phyloP scores from a whole-genome alignment of 495 filamentous ascomycete species.

The Bathelium albidoporum region DNA sequence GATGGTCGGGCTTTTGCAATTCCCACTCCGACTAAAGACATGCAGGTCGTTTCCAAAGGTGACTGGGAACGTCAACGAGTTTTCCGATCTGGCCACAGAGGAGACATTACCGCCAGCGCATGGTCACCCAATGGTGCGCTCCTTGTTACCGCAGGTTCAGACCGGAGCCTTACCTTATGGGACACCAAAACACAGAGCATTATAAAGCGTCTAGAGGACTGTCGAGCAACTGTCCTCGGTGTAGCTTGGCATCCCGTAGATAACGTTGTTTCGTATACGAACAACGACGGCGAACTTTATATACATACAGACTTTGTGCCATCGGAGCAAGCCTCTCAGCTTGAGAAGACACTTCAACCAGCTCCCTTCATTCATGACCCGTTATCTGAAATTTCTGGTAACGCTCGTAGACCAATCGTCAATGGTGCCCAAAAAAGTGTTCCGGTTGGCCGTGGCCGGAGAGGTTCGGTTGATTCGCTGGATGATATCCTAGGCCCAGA shows the following conservation, averaged over 20 bases:
- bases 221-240: slow-evolving; percentile 60
- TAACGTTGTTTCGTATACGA: slow-evolving; percentile 84
- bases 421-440: slow-evolving; percentile 45
- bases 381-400: slow-evolving; percentile 58
- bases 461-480: slow-evolving; percentile 46
- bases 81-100: slow-evolving; percentile 70
- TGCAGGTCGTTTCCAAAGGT: slow-evolving; percentile 72
- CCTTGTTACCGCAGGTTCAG: slow-evolving; percentile 69
- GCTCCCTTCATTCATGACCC: slow-evolving; percentile 82
- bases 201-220: slow-evolving; percentile 38
- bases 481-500: slow-evolving; percentile 50
- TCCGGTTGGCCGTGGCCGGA: slow-evolving; percentile 28
- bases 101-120: slow-evolving; percentile 73
- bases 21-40: slow-evolving; percentile 71
- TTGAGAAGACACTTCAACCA: slow-evolving; percentile 54
- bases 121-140: slow-evolving; percentile 95
- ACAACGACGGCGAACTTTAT: slow-evolving; percentile 79
- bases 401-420: slow-evolving; percentile 43
- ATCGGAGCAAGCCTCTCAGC: slow-evolving; percentile 47
- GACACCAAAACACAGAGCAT: slow-evolving; percentile 77
- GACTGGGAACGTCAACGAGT: slow-evolving; percentile 76
- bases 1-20: slow-evolving; percentile 86
- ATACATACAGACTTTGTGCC: slow-evolving; percentile 75
- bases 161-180: slow-evolving; percentile 80
- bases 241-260: slow-evolving; percentile 83